Evolutionary conservation across 1,139 yeast genomes (phyloP).

Genomic region (Geotrichum phurueaensis): DNA sequence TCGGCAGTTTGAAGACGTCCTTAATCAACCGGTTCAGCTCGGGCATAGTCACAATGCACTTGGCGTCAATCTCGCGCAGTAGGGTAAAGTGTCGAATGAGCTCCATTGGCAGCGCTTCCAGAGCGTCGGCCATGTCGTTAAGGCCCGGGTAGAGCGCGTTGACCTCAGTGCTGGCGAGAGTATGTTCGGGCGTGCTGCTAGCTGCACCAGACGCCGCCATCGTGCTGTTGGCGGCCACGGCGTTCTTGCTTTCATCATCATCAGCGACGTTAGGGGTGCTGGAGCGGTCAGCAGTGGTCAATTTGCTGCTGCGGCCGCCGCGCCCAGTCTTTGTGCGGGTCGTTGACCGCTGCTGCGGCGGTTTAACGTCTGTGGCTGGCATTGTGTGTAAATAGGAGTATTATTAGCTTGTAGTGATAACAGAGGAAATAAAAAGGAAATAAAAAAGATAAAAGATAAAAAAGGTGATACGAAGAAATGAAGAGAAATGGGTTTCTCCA

Average conservation of each 20-base stretch:
- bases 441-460: too few relatives aligned
- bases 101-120: constrained; percentile 85
- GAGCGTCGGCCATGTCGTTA: constrained; percentile 84
- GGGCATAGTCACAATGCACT: constrained; percentile 74
- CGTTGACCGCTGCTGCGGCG: background rate
- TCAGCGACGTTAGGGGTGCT: background rate
- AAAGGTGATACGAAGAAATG: too few relatives aligned
- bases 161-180: background rate
- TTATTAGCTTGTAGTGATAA: too few relatives aligned
- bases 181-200: background rate
- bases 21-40: constrained; percentile 54
- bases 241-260: background rate
- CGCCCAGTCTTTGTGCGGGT: background rate
- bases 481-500: background rate
- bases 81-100: constrained; percentile 79
- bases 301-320: background rate
- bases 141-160: constrained; percentile 58
- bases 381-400: background rate
- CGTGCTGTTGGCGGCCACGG: background rate
- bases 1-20: constrained; percentile 41
- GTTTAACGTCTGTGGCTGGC: background rate
- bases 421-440: background rate
- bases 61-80: constrained; percentile 89
- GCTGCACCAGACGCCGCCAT: background rate
- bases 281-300: background rate